phyloP scores from a whole-genome alignment of 352 stramenopile species.

The Globisporangium megalacanthum region DNA sequence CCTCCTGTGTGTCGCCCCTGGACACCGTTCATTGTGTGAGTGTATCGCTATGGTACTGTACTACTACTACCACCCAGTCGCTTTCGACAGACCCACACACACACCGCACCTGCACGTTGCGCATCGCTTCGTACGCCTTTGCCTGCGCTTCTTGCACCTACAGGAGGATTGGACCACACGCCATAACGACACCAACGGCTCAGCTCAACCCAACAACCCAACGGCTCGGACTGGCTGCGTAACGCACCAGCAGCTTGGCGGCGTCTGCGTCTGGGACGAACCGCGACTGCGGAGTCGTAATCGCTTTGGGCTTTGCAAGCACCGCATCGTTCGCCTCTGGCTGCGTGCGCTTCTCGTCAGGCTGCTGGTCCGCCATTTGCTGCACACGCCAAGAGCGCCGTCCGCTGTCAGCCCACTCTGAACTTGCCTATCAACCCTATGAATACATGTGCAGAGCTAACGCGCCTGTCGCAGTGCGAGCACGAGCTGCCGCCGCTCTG shows the following conservation, averaged over 20 bases:
- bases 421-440: background rate
- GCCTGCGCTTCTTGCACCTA: conserved; percentile 23
- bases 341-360: conserved; percentile 10
- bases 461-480: conserved; percentile 42
- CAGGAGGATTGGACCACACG: too few species aligned
- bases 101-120: conserved; percentile 14
- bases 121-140: conserved; percentile 22
- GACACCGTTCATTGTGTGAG: background rate
- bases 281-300: background rate
- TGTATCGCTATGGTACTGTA: too few species aligned
- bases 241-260: conserved; percentile 14
- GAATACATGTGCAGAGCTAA: background rate
- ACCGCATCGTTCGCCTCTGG: background rate
- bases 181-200: too few species aligned
- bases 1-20: background rate
- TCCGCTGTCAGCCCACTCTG: background rate
- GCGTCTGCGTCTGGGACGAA: conserved; percentile 11
- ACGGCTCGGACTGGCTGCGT: too few species aligned
- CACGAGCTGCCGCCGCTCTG: conserved; percentile 48
- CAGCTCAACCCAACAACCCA: background rate
- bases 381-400: conserved; percentile 9
- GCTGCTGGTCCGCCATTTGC: conserved; percentile 19
- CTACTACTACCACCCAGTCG: too few species aligned
- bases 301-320: background rate
- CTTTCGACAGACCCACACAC: background rate